Evolutionary conservation across 305 asterid species (phyloP).

Genomic region (Solanum hybrid): DNA sequence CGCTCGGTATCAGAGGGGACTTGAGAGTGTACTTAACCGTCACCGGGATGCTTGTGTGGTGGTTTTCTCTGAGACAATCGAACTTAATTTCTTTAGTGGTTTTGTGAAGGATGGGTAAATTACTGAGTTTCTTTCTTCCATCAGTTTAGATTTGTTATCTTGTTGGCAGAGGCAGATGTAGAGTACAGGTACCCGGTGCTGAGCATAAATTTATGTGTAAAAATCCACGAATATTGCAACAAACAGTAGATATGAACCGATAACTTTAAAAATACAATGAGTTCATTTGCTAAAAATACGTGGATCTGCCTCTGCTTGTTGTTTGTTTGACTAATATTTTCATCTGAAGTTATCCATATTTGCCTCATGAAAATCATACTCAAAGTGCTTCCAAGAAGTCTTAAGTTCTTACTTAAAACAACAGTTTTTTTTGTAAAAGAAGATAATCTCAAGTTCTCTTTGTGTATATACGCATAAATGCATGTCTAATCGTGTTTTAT

Average conservation of each 20-base stretch:
- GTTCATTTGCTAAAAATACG: background rate
- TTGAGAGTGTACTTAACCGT: slow-evolving; percentile 77
- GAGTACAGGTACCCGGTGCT: background rate
- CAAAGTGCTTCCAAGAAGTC: background rate
- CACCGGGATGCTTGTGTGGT: slow-evolving; percentile 74
- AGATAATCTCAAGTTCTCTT: background rate
- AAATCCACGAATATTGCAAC: background rate
- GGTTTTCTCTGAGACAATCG: slow-evolving; percentile 88
- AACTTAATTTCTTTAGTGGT: slow-evolving; percentile 71
- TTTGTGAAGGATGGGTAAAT: slow-evolving; percentile 74
- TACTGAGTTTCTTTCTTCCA: background rate
- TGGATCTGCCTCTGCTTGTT: background rate
- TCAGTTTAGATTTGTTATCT: background rate
- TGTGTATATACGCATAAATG: background rate
- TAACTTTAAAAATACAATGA: background rate
- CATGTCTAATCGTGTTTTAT: background rate
- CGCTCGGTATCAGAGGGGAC: slow-evolving; percentile 74
- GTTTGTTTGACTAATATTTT: background rate
- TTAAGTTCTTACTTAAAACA: background rate
- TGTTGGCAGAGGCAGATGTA: background rate
- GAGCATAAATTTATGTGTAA: background rate
- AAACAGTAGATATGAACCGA: background rate
- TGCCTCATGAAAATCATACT: background rate
- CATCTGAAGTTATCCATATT: background rate
- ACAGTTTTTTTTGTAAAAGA: background rate